phyloP scores from a whole-genome alignment of 2,329 filamentous ascomycete species.

The Erysiphe pulchra region DNA sequence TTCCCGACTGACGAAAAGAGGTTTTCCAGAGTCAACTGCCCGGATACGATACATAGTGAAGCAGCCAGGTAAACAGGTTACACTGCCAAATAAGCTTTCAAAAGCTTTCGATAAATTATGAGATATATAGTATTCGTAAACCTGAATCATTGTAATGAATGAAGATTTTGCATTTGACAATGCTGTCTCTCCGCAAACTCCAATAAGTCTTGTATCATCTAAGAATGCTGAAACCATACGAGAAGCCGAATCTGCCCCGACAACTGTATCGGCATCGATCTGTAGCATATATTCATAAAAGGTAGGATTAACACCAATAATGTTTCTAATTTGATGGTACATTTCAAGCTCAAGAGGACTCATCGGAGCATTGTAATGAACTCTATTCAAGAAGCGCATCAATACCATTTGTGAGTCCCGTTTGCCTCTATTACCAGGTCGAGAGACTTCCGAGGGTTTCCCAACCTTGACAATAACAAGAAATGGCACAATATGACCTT shows the following conservation, averaged over 20 bases:
- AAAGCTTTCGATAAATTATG: constrained; percentile 95
- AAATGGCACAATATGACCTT: constrained; percentile 95
- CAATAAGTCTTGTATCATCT: constrained; percentile 79
- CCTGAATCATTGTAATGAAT: constrained; percentile 95
- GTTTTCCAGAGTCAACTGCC: constrained; percentile 80
- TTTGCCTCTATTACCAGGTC: constrained; percentile 90
- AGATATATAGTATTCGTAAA: constrained; percentile 98
- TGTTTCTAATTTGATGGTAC: constrained; percentile 95
- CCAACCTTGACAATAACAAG: constrained; percentile 91
- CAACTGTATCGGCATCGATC: constrained; percentile 92
- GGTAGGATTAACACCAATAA: constrained; percentile 93
- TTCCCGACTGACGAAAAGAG: constrained; percentile 83
- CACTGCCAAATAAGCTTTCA: constrained; percentile 86
- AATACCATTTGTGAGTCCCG: constrained; percentile 96
- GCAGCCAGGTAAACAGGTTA: constrained; percentile 94
- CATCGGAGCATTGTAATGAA: constrained; percentile 95
- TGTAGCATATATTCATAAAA: constrained; percentile 95
- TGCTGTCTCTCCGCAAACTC: constrained; percentile 80
- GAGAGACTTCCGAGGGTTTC: constrained; percentile 47
- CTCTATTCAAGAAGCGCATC: constrained; percentile 97
- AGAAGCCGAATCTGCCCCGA: constrained; percentile 68
- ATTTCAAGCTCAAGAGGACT: constrained; percentile 91
- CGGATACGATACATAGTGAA: constrained; percentile 98
- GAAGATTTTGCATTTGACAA: constrained; percentile 82
- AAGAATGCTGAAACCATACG: constrained; percentile 82